Conservation (phyloP, 495 filamentous ascomycete genomes). For the Trichocladium uniseriatum region DNA sequence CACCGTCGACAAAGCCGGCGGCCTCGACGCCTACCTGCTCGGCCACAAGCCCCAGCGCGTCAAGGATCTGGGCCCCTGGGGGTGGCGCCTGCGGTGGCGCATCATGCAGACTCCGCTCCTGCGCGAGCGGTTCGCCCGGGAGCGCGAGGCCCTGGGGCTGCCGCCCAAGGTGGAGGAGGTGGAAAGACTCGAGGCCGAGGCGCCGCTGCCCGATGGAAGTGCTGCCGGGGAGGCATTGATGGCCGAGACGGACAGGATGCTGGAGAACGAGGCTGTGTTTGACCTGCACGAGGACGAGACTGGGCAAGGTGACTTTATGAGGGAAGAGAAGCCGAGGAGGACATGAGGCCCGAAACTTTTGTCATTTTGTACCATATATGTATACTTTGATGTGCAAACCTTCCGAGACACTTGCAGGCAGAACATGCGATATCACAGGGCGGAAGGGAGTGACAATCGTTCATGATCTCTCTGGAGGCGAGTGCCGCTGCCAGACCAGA, state of each 20-base stretch:
- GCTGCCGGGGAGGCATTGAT: conserved; percentile 17
- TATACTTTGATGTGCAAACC: conserved; percentile 11
- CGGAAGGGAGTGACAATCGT: not conserved
- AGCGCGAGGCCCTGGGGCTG: conserved; percentile 41
- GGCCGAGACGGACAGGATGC: conserved; percentile 32
- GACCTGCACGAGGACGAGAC: conserved; percentile 29
- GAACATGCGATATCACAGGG: not conserved
- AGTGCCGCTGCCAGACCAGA: too few species aligned
- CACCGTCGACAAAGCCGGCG: conserved; percentile 80
- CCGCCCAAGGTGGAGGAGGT: conserved; percentile 13
- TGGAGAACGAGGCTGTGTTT: conserved; percentile 32
- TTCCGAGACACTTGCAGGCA: not conserved
- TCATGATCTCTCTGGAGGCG: too few species aligned
- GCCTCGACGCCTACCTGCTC: conserved; percentile 83
- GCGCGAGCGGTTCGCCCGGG: conserved; percentile 45
- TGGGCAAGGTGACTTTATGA: conserved; percentile 20
- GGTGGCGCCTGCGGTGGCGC: conserved; percentile 80
- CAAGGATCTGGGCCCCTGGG: conserved; percentile 74
- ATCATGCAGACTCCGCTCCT: conserved; percentile 66
- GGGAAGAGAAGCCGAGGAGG: conserved; percentile 10
- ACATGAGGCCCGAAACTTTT: not conserved
- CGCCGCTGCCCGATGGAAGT: conserved; percentile 7
- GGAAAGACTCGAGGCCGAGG: not conserved
- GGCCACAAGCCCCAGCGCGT: conserved; percentile 62
- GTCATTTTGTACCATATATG: conserved; percentile 13